A percentile compares a stretch with the other conserved stretches of the same genome.
Conservation (phyloP, 352 stramenopile species). For the Globisporangium nodosum region DNA sequence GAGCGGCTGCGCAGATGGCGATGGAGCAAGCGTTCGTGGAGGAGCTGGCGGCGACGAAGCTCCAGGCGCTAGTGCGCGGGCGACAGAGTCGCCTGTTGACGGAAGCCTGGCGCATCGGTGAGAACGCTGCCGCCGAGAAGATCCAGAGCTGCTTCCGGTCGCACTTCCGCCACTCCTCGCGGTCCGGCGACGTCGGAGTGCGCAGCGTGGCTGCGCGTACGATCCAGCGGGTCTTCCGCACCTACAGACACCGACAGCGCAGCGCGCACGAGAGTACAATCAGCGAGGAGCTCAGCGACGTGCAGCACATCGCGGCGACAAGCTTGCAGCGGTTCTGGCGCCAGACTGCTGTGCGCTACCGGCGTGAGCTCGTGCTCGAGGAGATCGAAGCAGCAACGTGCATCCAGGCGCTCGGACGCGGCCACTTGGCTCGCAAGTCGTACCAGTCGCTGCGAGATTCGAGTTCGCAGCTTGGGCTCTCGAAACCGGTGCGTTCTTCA, state of each 20-base stretch:
- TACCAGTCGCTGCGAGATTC: slow-evolving; percentile 33
- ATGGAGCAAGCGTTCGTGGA: slow-evolving; percentile 44
- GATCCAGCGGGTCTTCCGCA: slow-evolving; percentile 43
- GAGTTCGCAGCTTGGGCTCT: slow-evolving; percentile 11
- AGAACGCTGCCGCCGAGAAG: slow-evolving; percentile 29
- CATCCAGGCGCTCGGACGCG: slow-evolving; percentile 60
- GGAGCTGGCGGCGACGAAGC: slow-evolving; percentile 40
- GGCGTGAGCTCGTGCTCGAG: slow-evolving; percentile 23
- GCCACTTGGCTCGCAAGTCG: slow-evolving; percentile 47
- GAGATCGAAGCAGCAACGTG: slow-evolving; percentile 55
- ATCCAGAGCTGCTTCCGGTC: slow-evolving; percentile 46
- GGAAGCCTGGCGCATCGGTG: slow-evolving; percentile 36
- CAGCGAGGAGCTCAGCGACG: slow-evolving; percentile 25
- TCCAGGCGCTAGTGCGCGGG: slow-evolving; percentile 61
- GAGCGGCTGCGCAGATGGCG: slow-evolving; percentile 16
- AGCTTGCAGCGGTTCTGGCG: slow-evolving; percentile 53
- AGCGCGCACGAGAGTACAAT: slow-evolving; percentile 23
- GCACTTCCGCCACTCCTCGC: slow-evolving; percentile 10
- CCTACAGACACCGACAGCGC: slow-evolving; percentile 15
- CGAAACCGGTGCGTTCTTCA: slow-evolving; percentile 10
- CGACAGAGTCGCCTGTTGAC: slow-evolving; percentile 43
- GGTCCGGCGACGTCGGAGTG: slow-evolving; percentile 21
- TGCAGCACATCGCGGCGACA: slow-evolving; percentile 49
- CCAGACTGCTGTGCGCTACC: slow-evolving; percentile 7
- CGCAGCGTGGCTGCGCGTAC: slow-evolving; percentile 41